Percentiles rank a stretch among this genome's conserved stretches.
phyloP scores from a whole-genome alignment of 2,329 filamentous ascomycete genomes.

The Sclerotinia subarctica region DNA sequence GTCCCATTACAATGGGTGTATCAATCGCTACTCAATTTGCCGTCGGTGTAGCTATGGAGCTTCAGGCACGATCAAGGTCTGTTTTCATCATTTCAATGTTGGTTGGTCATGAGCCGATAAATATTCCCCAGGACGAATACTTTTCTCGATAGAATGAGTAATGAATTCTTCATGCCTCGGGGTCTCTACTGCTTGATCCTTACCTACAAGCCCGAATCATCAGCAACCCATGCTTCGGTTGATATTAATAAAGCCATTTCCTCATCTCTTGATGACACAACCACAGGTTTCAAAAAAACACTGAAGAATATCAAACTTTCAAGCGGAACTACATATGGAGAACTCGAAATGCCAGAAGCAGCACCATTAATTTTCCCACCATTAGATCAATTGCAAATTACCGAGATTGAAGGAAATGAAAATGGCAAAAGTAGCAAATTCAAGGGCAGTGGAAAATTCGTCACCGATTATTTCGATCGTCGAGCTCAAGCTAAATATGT shows the following conservation, averaged over 20 bases:
- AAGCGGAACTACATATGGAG: conserved; percentile 41
- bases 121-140: conserved; percentile 41
- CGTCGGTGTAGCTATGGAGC: conserved; percentile 43
- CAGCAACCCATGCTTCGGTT: conserved; percentile 28
- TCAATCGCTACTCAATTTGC: conserved; percentile 45
- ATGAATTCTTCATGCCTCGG: conserved; percentile 53
- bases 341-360: conserved; percentile 41
- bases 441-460: conserved; percentile 41
- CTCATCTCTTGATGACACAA: conserved; percentile 37
- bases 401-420: conserved; percentile 27
- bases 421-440: conserved; percentile 36
- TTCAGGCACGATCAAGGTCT: conserved; percentile 29
- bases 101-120: conserved; percentile 14
- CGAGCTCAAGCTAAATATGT: conserved; percentile 42
- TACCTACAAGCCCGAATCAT: conserved; percentile 48
- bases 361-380: conserved; percentile 43
- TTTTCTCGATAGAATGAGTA: conserved; percentile 56
- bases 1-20: conserved; percentile 43
- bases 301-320: conserved; percentile 39
- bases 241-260: conserved; percentile 41
- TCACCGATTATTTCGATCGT: conserved; percentile 32
- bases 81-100: conserved; percentile 10
- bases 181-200: conserved; percentile 55
- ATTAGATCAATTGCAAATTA: conserved; percentile 35
- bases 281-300: conserved; percentile 29